Conservation (phyloP, 345 rosid genomes). For the Salix purpurea region DNA sequence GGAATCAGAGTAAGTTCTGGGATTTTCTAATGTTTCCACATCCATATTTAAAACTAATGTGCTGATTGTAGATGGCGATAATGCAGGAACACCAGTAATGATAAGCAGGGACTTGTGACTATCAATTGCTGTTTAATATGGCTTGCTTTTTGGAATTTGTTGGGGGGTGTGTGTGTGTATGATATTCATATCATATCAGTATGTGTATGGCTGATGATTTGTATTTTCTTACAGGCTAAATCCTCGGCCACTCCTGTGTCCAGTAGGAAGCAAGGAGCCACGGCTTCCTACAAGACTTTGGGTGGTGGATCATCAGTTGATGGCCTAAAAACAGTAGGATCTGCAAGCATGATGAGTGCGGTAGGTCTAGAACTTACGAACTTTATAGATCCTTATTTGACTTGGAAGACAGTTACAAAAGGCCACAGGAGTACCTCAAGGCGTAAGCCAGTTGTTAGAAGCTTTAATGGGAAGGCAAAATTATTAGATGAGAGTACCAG, state of each 20-base stretch:
- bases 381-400: conserved; percentile 40
- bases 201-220: neutral
- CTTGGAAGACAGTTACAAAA: conserved; percentile 50
- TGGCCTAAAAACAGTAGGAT: conserved; percentile 22
- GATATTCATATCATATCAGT: neutral
- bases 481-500: conserved; percentile 19
- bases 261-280: conserved; percentile 22
- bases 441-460: conserved; percentile 31
- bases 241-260: conserved; percentile 6
- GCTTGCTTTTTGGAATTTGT: neutral
- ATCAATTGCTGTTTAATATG: neutral
- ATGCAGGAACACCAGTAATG: neutral
- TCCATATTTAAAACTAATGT: neutral
- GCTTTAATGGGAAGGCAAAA: conserved; percentile 18
- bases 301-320: conserved; percentile 20
- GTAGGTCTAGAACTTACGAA: conserved; percentile 40
- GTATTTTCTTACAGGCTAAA: neutral
- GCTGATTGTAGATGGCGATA: neutral
- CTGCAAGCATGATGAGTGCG: conserved; percentile 38
- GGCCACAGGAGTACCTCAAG: conserved; percentile 43
- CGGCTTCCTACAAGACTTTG: conserved; percentile 25
- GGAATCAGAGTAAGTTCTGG: conserved; percentile 25
- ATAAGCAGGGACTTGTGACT: neutral
- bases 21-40: neutral
- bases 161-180: neutral